phyloP scores from a whole-genome alignment of 192 early-diverging fungal genomes.

The Rhizophagus sp. region DNA sequence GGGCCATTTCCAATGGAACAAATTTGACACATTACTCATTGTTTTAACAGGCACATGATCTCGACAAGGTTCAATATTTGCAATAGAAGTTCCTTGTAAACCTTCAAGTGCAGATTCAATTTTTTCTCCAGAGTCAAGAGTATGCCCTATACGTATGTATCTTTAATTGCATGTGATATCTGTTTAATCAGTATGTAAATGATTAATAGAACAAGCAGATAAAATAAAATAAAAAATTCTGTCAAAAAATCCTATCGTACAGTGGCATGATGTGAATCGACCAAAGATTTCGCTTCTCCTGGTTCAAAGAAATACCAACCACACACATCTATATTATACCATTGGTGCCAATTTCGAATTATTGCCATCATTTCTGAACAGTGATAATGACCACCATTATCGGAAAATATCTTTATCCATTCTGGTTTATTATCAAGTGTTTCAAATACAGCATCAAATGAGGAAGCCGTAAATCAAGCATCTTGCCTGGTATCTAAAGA shows the following conservation, averaged over 20 bases:
- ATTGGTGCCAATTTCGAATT: neutral
- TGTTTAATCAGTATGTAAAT: neutral
- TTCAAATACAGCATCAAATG: too few relatives aligned
- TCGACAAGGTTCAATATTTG: neutral
- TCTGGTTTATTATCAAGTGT: constrained; percentile 2
- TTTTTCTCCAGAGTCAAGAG: constrained; percentile 4
- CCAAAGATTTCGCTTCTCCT: neutral
- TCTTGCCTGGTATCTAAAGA: constrained; percentile 6
- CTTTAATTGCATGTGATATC: constrained; percentile 4
- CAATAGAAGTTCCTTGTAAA: neutral
- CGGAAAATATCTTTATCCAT: constrained; percentile 17
- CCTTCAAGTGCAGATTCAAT: neutral
- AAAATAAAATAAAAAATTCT: neutral
- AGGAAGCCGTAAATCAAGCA: constrained; percentile 3
- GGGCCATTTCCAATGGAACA: too few relatives aligned
- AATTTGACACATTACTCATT: constrained; percentile 6
- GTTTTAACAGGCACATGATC: too few relatives aligned
- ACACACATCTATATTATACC: constrained; percentile 14
- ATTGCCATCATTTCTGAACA: constrained; percentile 9
- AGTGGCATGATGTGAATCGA: neutral
- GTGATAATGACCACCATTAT: too few relatives aligned
- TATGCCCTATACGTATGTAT: neutral
- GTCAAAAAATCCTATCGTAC: neutral
- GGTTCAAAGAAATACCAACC: constrained; percentile 6
- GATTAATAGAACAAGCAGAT: neutral